phyloP scores from a whole-genome alignment of 78 protist genomes.

The Trichosphaerium sp. region DNA sequence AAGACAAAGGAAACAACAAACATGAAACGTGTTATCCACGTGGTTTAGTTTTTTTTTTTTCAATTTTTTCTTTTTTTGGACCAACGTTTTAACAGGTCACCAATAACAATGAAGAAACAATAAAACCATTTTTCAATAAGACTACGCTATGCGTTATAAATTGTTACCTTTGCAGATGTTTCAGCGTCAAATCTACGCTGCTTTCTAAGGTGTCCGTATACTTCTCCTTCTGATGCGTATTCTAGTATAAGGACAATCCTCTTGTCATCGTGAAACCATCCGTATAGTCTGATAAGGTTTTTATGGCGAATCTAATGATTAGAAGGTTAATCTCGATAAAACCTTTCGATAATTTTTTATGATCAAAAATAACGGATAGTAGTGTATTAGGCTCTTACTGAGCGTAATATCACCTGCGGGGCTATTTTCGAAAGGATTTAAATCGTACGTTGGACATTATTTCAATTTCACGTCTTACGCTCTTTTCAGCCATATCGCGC shows the following conservation, averaged over 20 bases:
- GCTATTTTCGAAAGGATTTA: background rate
- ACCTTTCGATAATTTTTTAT: too few species aligned
- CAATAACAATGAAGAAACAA: background rate
- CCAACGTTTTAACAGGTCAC: background rate
- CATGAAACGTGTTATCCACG: background rate
- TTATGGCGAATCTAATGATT: too few species aligned
- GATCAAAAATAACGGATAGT: background rate
- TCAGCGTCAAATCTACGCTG: conserved; percentile 31
- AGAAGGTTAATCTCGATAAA: too few species aligned
- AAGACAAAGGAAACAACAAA: background rate
- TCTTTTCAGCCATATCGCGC: conserved; percentile 58
- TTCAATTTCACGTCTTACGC: conserved; percentile 89
- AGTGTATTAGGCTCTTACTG: background rate
- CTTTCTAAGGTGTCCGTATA: conserved; percentile 65
- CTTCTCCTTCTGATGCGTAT: conserved; percentile 90
- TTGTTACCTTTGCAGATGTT: conserved; percentile 41
- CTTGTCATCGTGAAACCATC: conserved; percentile 84
- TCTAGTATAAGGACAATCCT: conserved; percentile 89
- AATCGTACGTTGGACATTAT: conserved; percentile 36
- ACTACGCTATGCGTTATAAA: background rate
- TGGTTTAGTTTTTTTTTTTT: background rate
- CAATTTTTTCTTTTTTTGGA: too few species aligned
- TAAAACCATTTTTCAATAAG: background rate
- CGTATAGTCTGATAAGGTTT: conserved; percentile 62
- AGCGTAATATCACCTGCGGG: background rate